A percentile compares a stretch with the other conserved stretches of the same genome.
These are phyloP conservation scores for Glycine soja DNA, from an alignment of 306 rosid genomes.

Conservation along the genomic window DNA sequence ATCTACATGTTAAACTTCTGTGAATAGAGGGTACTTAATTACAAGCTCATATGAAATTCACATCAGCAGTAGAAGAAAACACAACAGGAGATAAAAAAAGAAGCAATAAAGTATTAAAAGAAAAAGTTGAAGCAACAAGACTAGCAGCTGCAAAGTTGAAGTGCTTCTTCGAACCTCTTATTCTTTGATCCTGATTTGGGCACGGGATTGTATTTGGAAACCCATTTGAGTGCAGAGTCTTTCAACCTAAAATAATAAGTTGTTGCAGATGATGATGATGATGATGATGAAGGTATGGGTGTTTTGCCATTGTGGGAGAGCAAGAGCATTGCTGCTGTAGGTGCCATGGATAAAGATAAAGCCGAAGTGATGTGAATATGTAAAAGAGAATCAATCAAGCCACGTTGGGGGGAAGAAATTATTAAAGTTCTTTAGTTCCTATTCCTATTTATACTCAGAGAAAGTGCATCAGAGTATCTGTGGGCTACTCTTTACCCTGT, in stretches of 20 bases:
- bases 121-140: background rate
- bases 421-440: background rate
- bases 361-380: background rate
- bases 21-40: background rate
- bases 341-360: conserved; percentile 39
- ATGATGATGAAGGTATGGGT: background rate
- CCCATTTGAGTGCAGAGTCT: conserved; percentile 36
- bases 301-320: conserved; percentile 38
- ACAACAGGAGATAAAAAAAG: no score
- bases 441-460: background rate
- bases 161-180: conserved; percentile 42
- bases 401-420: background rate
- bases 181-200: conserved; percentile 17
- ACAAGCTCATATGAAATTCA: background rate
- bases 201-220: background rate
- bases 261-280: background rate
- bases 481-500: conserved; percentile 37
- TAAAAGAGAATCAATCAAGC: background rate
- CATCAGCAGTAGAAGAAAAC: background rate
- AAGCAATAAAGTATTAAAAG: background rate
- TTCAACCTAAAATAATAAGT: conserved; percentile 43
- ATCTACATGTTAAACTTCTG: background rate
- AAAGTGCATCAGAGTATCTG: conserved; percentile 3
- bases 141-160: conserved; percentile 52
- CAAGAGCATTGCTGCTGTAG: conserved; percentile 53